Percentiles rank a stretch among this genome's conserved stretches.
Conservation (phyloP, 768 basidiomycete genomes). For the Pleurotus djamor region DNA sequence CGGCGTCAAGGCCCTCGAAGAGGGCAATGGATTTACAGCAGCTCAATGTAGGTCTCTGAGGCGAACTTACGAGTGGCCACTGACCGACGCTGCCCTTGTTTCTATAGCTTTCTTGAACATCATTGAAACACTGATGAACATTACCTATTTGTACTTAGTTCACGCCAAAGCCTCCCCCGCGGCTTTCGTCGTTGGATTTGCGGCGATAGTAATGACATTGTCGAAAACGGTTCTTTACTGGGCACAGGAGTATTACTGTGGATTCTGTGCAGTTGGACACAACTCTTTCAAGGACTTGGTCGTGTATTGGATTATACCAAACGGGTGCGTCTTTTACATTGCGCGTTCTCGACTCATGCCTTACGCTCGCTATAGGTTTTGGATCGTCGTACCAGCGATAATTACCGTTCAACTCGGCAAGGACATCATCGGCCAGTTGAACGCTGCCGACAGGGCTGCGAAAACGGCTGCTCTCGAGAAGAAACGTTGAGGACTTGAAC, state of each 20-base stretch:
- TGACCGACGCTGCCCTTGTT: background rate
- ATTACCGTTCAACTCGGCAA: slow-evolving; percentile 59
- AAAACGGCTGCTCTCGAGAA: slow-evolving; percentile 14
- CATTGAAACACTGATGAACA: slow-evolving; percentile 73
- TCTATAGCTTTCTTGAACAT: slow-evolving; percentile 71
- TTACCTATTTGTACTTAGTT: slow-evolving; percentile 73
- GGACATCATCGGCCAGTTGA: slow-evolving; percentile 53
- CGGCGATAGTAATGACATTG: slow-evolving; percentile 73
- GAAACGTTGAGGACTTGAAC: background rate
- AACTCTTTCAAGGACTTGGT: slow-evolving; percentile 53
- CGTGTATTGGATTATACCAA: slow-evolving; percentile 71
- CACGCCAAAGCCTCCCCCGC: slow-evolving; percentile 59
- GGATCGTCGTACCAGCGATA: slow-evolving; percentile 70
- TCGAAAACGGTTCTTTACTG: slow-evolving; percentile 86
- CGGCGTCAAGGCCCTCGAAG: slow-evolving; percentile 61
- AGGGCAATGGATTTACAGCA: slow-evolving; percentile 77
- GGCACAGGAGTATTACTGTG: slow-evolving; percentile 77
- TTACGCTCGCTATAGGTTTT: slow-evolving; percentile 45
- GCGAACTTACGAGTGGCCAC: background rate
- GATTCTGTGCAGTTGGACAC: slow-evolving; percentile 73
- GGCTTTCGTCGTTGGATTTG: slow-evolving; percentile 75
- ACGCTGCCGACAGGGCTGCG: slow-evolving; percentile 16
- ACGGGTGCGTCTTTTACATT: slow-evolving; percentile 51
- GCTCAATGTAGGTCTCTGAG: slow-evolving; percentile 65
- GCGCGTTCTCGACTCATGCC: background rate